These are phyloP conservation scores for Suillus placidus DNA, from an alignment of 768 basidiomycete genomes.

Conservation along the genomic window DNA sequence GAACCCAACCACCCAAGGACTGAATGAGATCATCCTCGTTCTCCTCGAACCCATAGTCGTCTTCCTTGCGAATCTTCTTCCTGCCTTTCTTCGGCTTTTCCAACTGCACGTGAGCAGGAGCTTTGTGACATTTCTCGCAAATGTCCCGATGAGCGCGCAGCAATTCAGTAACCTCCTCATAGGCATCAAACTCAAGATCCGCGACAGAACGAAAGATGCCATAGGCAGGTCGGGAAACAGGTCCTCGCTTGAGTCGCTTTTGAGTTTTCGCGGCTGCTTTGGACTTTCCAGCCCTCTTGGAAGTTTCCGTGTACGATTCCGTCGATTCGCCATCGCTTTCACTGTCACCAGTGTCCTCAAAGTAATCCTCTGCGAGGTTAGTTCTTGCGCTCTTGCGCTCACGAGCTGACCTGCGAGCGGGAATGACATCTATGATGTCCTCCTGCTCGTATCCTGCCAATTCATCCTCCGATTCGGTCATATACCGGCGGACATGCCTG, in stretches of 20 bases:
- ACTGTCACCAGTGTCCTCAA: slow-evolving; percentile 25
- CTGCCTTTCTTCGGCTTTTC: slow-evolving; percentile 42
- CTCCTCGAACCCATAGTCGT: slow-evolving; percentile 51
- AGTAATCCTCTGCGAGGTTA: slow-evolving; percentile 33
- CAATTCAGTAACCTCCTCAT: slow-evolving; percentile 55
- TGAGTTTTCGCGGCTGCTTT: slow-evolving; percentile 9
- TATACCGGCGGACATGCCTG: slow-evolving; percentile 26
- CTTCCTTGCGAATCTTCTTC: slow-evolving; percentile 44
- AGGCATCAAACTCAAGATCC: slow-evolving; percentile 44
- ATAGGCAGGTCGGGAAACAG: slow-evolving; percentile 48
- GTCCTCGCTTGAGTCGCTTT: slow-evolving; percentile 37
- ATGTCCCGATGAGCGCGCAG: slow-evolving; percentile 61
- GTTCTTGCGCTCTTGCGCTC: slow-evolving; percentile 41
- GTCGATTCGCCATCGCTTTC: slow-evolving; percentile 35
- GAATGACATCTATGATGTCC: slow-evolving; percentile 22
- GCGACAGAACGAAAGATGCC: slow-evolving; percentile 47
- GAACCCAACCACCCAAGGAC: slow-evolving; percentile 78
- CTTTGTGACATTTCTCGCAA: slow-evolving; percentile 73
- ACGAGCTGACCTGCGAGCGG: slow-evolving; percentile 54
- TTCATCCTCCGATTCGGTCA: slow-evolving; percentile 42
- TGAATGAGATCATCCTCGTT: slow-evolving; percentile 54
- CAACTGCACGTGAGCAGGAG: slow-evolving; percentile 60
- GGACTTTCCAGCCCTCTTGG: slow-evolving; percentile 13
- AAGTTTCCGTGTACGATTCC: slow-evolving; percentile 35
- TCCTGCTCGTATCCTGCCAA: slow-evolving; percentile 42